Conservation (phyloP, 306 rosid genomes). For the Dicorynia guianensis region DNA sequence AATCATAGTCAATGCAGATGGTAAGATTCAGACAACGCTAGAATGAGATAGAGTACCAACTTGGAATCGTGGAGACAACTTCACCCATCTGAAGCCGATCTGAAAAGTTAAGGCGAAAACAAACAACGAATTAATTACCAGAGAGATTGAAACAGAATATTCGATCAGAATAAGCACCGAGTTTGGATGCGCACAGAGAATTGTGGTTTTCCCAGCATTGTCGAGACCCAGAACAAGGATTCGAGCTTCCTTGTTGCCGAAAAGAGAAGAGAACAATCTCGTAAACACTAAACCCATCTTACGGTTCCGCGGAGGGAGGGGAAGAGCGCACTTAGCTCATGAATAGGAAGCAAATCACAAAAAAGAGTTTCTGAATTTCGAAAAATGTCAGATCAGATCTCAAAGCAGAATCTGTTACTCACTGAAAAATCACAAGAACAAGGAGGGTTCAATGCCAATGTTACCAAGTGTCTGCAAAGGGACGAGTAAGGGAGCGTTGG, state of each 20-base stretch:
- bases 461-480: background rate
- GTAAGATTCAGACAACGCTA: conserved; percentile 29
- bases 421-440: conserved; percentile 39
- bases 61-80: conserved; percentile 99
- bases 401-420: conserved; percentile 59
- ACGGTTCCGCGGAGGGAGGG: conserved; percentile 41
- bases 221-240: conserved; percentile 99
- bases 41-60: conserved; percentile 72
- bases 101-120: conserved; percentile 43
- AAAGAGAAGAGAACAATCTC: conserved; percentile 86
- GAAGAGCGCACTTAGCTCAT: conserved; percentile 46
- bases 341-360: conserved; percentile 34
- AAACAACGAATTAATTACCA: conserved; percentile 36
- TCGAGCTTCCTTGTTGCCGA: conserved; percentile 98
- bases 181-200: conserved; percentile 66
- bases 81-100: conserved; percentile 99
- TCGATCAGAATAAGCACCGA: conserved; percentile 15
- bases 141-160: background rate
- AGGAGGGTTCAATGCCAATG: background rate
- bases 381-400: conserved; percentile 70
- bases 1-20: background rate
- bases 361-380: background rate
- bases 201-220: conserved; percentile 99
- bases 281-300: conserved; percentile 88
- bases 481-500: background rate